Evolutionary conservation across 2,329 filamentous ascomycete genomes (phyloP).

Genomic region (Plectosphaerella plurivora): DNA sequence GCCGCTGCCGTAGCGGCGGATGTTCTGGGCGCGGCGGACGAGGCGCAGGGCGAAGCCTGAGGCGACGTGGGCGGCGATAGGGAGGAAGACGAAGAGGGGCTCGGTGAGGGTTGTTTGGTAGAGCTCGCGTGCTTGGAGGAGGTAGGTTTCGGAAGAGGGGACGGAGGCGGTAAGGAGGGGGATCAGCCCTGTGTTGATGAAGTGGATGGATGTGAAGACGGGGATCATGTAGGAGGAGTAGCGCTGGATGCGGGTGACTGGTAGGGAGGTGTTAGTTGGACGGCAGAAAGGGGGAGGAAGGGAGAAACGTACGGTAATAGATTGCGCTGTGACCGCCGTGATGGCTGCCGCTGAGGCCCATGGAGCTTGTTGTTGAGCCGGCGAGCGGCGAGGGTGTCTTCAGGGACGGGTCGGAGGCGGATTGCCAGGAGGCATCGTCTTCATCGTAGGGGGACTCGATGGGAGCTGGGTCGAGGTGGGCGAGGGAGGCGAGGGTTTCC

Average conservation of each 20-base stretch:
- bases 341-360: slow-evolving; percentile 53
- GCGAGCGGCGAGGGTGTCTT: slow-evolving; percentile 27
- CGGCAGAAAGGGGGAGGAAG: not conserved
- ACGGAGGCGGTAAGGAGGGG: slow-evolving; percentile 72
- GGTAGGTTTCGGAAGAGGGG: slow-evolving; percentile 72
- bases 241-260: slow-evolving; percentile 73
- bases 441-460: slow-evolving; percentile 54
- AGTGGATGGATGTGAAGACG: slow-evolving; percentile 71
- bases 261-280: not conserved
- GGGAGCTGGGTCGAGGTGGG: slow-evolving; percentile 14
- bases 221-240: slow-evolving; percentile 86
- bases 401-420: slow-evolving; percentile 22
- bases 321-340: slow-evolving; percentile 58
- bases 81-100: slow-evolving; percentile 71
- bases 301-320: slow-evolving; percentile 62
- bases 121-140: slow-evolving; percentile 85
- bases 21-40: slow-evolving; percentile 66
- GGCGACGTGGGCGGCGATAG: slow-evolving; percentile 69
- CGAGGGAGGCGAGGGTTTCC: slow-evolving; percentile 14
- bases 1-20: slow-evolving; percentile 54
- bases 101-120: slow-evolving; percentile 84
- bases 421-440: slow-evolving; percentile 41
- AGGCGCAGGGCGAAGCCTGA: slow-evolving; percentile 76
- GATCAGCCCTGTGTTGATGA: slow-evolving; percentile 77
- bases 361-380: slow-evolving; percentile 34